phyloP scores from a whole-genome alignment of 78 protist species.

The Dictyostelium brefeldianum region DNA sequence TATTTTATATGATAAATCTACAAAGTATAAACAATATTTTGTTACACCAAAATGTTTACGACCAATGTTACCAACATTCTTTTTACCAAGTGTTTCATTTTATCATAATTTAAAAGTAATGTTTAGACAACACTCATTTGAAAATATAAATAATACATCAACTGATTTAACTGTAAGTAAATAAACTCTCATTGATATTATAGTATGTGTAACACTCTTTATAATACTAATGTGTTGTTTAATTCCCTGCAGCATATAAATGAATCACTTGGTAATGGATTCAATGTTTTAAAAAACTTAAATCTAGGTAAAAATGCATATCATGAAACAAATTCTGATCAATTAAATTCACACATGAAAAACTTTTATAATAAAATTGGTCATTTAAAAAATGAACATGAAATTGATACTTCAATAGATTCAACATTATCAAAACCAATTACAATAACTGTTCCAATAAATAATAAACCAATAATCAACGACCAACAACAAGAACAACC shows the following conservation, averaged over 20 bases:
- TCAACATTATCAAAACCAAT: neutral
- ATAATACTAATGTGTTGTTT: too few species aligned
- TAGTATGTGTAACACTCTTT: neutral
- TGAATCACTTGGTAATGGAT: slow-evolving; percentile 6
- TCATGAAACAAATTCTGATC: neutral
- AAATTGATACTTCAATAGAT: neutral
- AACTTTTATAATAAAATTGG: neutral
- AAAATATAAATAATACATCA: neutral
- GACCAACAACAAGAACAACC: neutral
- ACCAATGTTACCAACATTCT: slow-evolving; percentile 46
- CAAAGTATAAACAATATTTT: slow-evolving; percentile 52
- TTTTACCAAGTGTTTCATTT: slow-evolving; percentile 67
- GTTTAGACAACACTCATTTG: neutral
- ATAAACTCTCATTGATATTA: too few species aligned
- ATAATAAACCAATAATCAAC: neutral
- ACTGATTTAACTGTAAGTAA: neutral
- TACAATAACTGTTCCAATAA: neutral
- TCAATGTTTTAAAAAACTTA: slow-evolving; percentile 51
- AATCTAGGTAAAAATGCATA: slow-evolving; percentile 29
- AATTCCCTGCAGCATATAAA: slow-evolving; percentile 24
- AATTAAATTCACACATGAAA: neutral
- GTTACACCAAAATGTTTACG: slow-evolving; percentile 50
- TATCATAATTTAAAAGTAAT: slow-evolving; percentile 25
- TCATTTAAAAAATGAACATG: slow-evolving; percentile 4
- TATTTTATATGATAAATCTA: slow-evolving; percentile 15